These are phyloP conservation scores for Noccaea caerulescens DNA, from an alignment of 345 rosid species.

Conservation along the genomic window DNA sequence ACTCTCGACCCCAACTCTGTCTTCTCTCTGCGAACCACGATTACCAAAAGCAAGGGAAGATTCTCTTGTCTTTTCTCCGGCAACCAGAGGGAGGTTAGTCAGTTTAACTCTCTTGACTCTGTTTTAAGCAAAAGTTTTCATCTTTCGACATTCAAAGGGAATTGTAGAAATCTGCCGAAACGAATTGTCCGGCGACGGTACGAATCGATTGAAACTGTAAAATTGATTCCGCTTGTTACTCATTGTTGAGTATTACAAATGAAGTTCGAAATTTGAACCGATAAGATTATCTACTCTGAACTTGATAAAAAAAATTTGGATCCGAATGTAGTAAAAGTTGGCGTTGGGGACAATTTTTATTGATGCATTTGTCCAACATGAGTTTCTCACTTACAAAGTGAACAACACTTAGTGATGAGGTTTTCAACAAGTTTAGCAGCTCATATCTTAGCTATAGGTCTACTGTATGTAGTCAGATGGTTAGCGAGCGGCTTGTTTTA, in stretches of 20 bases:
- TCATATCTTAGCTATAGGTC: too few species aligned
- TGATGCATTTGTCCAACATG: too few species aligned
- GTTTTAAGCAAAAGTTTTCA: background rate
- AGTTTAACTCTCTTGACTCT: background rate
- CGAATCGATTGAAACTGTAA: background rate
- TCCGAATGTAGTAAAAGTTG: background rate
- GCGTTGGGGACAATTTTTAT: background rate
- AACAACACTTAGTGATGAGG: too few species aligned
- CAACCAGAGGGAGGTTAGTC: slow-evolving; percentile 63
- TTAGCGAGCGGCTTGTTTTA: background rate
- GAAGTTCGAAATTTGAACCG: background rate
- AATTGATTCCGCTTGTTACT: background rate
- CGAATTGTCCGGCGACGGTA: background rate
- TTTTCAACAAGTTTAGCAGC: too few species aligned
- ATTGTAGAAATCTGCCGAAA: background rate
- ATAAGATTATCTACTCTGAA: background rate
- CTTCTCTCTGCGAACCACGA: slow-evolving; percentile 45
- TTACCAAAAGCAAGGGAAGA: slow-evolving; percentile 56
- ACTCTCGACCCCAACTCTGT: slow-evolving; percentile 45
- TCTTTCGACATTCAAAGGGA: too few species aligned
- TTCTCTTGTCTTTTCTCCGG: slow-evolving; percentile 77
- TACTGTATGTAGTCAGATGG: too few species aligned
- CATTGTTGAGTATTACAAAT: background rate
- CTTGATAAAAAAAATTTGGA: background rate
- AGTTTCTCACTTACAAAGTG: too few species aligned